Evolutionary conservation across 805 yeast genomes (phyloP).

Genomic region (Pichia membranifaciens): DNA sequence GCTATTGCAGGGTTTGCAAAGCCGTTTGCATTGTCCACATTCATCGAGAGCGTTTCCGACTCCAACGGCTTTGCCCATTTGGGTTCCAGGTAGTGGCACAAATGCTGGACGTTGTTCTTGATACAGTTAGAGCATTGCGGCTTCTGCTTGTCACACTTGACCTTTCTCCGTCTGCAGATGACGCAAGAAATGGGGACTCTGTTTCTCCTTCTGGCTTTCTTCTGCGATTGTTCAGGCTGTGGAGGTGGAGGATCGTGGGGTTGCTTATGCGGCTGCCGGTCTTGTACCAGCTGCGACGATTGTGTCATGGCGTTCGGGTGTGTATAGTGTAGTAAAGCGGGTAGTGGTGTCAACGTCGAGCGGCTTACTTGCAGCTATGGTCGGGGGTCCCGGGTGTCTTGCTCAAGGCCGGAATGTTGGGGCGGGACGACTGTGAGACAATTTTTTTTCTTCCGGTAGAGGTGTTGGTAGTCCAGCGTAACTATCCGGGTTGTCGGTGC

Average conservation of each 20-base stretch:
- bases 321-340: no score
- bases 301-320: no score
- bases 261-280: background rate
- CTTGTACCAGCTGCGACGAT: no score
- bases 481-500: no score
- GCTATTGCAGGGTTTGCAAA: no score
- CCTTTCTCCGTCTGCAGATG: constrained; percentile 34
- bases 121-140: constrained; percentile 55
- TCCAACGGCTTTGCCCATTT: constrained; percentile 46
- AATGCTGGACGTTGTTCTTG: constrained; percentile 51
- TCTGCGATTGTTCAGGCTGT: constrained; percentile 3
- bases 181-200: constrained; percentile 37
- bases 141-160: constrained; percentile 39
- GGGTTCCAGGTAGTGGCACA: constrained; percentile 54
- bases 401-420: no score
- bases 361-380: no score
- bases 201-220: constrained; percentile 31
- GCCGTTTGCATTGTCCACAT: background rate
- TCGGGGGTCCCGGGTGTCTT: no score
- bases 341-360: no score
- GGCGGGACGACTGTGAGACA: no score
- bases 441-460: no score
- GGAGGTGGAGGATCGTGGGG: background rate
- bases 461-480: no score
- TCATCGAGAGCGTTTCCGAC: constrained; percentile 19